phyloP scores from a whole-genome alignment of 305 asterid genomes.

The Rubia occidens region DNA sequence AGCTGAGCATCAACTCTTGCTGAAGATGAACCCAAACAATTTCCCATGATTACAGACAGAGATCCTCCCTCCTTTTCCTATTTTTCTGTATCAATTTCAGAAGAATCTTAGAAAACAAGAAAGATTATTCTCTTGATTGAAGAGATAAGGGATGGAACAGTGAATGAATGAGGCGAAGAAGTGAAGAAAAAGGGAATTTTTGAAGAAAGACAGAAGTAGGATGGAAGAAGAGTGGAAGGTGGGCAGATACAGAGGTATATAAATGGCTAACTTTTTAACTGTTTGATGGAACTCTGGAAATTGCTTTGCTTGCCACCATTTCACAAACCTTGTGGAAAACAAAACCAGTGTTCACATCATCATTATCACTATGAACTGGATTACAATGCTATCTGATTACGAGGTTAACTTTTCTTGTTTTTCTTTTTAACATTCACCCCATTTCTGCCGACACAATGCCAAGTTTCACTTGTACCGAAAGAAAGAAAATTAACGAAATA shows the following conservation, averaged over 20 bases:
- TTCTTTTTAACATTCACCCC: background rate
- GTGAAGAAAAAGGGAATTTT: background rate
- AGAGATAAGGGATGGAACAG: conserved; percentile 4
- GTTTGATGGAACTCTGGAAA: background rate
- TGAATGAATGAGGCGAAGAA: background rate
- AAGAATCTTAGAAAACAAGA: background rate
- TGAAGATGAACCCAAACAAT: conserved; percentile 53
- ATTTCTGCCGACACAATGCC: background rate
- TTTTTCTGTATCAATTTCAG: background rate
- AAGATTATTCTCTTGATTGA: background rate
- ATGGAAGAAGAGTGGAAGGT: conserved; percentile 6
- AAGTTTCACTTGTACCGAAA: background rate
- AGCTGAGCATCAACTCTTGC: conserved; percentile 72
- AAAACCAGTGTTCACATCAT: conserved; percentile 8
- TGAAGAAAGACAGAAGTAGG: background rate
- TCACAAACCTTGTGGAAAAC: background rate
- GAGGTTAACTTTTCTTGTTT: background rate
- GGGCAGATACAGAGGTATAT: conserved; percentile 1
- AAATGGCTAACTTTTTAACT: conserved; percentile 10
- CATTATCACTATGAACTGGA: background rate
- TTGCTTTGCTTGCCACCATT: background rate
- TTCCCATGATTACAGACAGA: conserved; percentile 44
- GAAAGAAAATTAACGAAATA: too few relatives aligned
- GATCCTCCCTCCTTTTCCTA: background rate
- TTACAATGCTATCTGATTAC: background rate